Conservation (phyloP, 345 rosid genomes). For the Brassica nigra region DNA sequence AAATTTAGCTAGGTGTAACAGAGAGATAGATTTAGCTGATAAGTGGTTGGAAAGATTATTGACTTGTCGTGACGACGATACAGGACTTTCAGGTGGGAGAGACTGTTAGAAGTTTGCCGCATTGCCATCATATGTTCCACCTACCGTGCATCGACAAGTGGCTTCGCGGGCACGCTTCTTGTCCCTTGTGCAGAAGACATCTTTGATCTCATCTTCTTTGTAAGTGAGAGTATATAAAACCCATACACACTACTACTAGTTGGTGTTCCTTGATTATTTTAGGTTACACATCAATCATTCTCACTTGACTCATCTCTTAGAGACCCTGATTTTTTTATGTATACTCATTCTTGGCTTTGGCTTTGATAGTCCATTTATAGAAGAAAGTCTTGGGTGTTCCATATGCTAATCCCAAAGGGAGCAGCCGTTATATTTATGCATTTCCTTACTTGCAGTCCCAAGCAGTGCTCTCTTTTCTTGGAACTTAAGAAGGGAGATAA, state of each 20-base stretch:
- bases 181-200: slow-evolving; percentile 93
- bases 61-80: background rate
- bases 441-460: background rate
- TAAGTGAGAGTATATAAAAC: slow-evolving; percentile 34
- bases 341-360: slow-evolving; percentile 18
- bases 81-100: slow-evolving; percentile 97
- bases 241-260: background rate
- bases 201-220: slow-evolving; percentile 46
- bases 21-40: background rate
- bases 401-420: background rate
- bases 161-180: slow-evolving; percentile 86
- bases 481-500: background rate
- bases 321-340: slow-evolving; percentile 21
- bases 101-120: slow-evolving; percentile 90
- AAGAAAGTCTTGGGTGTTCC: background rate
- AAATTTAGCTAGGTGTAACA: no score
- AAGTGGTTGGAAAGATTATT: slow-evolving; percentile 13
- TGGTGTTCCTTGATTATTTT: slow-evolving; percentile 20
- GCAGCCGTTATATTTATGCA: background rate
- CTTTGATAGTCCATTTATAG: background rate
- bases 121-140: slow-evolving; percentile 98
- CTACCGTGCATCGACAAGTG: slow-evolving; percentile 95
- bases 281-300: slow-evolving; percentile 27
- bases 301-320: slow-evolving; percentile 26
- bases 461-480: background rate